Evolutionary conservation across 108 stramenopile species (phyloP), one percentile per base, ranked within the genome.

Genomic region (Schizochytrium sp.): DNA sequence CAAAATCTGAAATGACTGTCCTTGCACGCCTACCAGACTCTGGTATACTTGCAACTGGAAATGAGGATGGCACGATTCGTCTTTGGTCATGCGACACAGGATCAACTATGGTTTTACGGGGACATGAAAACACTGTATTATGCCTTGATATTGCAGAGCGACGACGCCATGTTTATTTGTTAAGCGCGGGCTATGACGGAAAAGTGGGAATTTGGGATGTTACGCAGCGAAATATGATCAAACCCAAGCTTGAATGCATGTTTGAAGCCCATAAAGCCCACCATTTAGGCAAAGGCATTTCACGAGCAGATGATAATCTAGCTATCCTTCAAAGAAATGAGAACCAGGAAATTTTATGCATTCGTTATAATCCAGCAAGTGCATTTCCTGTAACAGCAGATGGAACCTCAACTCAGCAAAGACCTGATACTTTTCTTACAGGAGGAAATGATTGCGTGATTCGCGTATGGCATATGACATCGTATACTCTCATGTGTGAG

Each of bases 61-160:
- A 83, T 28, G 76, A 83, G n/a, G 76, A 83, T 42, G 76, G 76
- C 5, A 83, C 76, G 28, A 49, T 83, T 42, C 76, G 76, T 10
- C 5, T 83, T 5, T 83, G 76, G 76, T 49, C 76, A 8, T 83
- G 76, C 76, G 76, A 83, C 76, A 83, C 50, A 47, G 76, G 76
- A 8, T 83, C 76, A 10, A 83, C 76, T 13, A 55, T 83, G 76
- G 76, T 83, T 47, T 53, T 83, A 40, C 50, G 53, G 28, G 76
- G 50, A 13, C 76, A 83, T 42, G 47, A 83, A 53, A 83, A 83
- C 3, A 83, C 76, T 5, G 76, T 83, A 0, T 40, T 55, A 5
- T 83, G 76, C 40, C 47, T 83, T 7, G 76, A 49, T 40, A 28
- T 83, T 38, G 76, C 76, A n/a, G 47, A 83, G 47, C 76, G 76